A percentile compares a stretch with the other conserved stretches of the same genome.
Evolutionary conservation across 306 rosid genomes (phyloP).

Genomic region (Ormosia emarginata): DNA sequence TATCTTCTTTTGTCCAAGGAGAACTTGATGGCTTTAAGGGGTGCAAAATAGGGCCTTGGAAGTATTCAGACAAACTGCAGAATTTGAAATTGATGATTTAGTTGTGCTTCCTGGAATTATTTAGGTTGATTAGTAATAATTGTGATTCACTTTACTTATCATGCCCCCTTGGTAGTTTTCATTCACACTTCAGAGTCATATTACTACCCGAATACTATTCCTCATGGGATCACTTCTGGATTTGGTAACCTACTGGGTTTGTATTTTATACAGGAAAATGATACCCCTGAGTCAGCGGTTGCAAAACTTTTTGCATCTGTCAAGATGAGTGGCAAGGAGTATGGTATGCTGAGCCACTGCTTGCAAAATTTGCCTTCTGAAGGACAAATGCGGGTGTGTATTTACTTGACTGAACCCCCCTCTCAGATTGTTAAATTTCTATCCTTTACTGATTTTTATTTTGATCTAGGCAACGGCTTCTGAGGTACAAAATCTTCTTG

Average conservation of each 20-base stretch:
- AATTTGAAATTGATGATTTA: not conserved
- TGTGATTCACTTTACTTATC: not conserved
- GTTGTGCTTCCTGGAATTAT: not conserved
- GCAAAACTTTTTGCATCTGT: slow-evolving; percentile 84
- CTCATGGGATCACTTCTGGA: not conserved
- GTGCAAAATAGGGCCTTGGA: not conserved
- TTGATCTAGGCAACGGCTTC: slow-evolving; percentile 75
- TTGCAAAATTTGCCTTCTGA: slow-evolving; percentile 79
- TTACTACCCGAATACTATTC: not conserved
- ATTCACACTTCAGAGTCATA: not conserved
- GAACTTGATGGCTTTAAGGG: not conserved
- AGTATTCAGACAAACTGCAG: not conserved
- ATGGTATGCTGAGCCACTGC: slow-evolving; percentile 58
- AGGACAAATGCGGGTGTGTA: slow-evolving; percentile 69
- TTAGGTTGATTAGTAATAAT: not conserved
- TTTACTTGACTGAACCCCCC: not conserved
- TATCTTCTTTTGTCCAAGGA: not conserved
- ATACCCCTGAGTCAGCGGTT: slow-evolving; percentile 71
- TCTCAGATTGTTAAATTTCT: not conserved
- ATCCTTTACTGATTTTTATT: slow-evolving; percentile 20
- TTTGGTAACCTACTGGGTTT: slow-evolving; percentile 1
- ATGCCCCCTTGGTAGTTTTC: not conserved
- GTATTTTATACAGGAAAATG: slow-evolving; percentile 56
- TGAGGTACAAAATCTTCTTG: slow-evolving; percentile 91
- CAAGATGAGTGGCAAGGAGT: slow-evolving; percentile 47